Percentiles rank a stretch among this genome's conserved stretches.
Conservation (phyloP, 306 rosid species). For the Medicago ruthenica region DNA sequence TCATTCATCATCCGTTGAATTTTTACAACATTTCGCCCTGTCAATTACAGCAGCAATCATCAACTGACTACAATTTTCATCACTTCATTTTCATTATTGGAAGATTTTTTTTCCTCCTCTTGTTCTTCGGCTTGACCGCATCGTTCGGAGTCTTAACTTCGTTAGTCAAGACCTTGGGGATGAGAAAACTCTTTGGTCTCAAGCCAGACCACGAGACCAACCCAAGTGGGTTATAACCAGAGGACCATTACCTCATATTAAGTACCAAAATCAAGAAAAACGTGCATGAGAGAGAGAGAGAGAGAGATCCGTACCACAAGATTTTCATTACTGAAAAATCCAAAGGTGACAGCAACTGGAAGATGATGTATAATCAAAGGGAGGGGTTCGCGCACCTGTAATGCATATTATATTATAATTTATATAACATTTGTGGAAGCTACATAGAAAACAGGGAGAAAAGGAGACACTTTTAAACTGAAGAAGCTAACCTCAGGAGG, state of each 20-base stretch:
- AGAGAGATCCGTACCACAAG: conserved; percentile 56
- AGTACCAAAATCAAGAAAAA: no score
- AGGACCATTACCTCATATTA: neutral
- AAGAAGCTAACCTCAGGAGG: conserved; percentile 76
- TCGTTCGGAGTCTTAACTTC: conserved; percentile 69
- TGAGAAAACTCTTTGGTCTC: no score
- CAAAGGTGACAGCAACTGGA: conserved; percentile 92
- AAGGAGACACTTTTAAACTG: neutral
- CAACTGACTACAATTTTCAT: conserved; percentile 39
- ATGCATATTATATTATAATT: conserved; percentile 32
- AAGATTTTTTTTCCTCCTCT: conserved; percentile 61
- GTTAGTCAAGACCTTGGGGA: no score
- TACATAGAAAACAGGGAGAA: neutral
- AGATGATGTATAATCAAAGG: conserved; percentile 90
- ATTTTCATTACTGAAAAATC: conserved; percentile 71
- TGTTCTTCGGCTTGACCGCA: conserved; percentile 82
- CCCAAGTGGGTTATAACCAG: no score
- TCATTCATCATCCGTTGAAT: conserved; percentile 6
- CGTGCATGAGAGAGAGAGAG: neutral
- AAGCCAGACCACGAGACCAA: no score
- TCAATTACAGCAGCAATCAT: neutral
- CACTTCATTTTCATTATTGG: conserved; percentile 54
- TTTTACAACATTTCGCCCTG: conserved; percentile 25
- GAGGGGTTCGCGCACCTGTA: conserved; percentile 82
- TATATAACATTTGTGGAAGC: neutral